Percentiles rank a stretch among this genome's conserved stretches.
Conservation (phyloP, 371 early-diverging fungal genomes). For the Mucor sp. region DNA sequence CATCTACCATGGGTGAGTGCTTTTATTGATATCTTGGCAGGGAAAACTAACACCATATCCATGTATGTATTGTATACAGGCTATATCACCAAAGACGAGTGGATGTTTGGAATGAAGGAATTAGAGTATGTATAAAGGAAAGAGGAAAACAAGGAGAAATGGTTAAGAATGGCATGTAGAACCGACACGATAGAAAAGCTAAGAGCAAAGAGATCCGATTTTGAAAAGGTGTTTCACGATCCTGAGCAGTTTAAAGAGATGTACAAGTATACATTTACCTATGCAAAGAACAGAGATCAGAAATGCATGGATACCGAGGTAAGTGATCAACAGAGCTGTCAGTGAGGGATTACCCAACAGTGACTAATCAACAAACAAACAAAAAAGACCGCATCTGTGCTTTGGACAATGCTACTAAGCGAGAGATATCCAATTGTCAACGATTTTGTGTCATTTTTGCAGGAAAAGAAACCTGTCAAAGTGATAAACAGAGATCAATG, state of each 20-base stretch:
- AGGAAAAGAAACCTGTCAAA: slow-evolving; percentile 59
- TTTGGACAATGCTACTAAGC: slow-evolving; percentile 59
- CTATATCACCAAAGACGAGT: slow-evolving; percentile 65
- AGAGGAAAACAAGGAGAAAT: neutral
- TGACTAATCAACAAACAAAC: neutral
- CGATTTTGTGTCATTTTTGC: slow-evolving; percentile 58
- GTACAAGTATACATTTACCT: slow-evolving; percentile 70
- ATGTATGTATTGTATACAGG: slow-evolving; percentile 43
- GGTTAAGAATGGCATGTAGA: slow-evolving; percentile 27
- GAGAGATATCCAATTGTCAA: slow-evolving; percentile 47
- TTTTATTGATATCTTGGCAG: no score
- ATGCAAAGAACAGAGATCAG: slow-evolving; percentile 69
- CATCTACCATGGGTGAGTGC: slow-evolving; percentile 55
- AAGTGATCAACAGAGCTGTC: slow-evolving; percentile 1
- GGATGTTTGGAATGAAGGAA: slow-evolving; percentile 65
- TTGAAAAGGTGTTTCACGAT: slow-evolving; percentile 48
- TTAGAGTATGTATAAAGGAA: slow-evolving; percentile 44
- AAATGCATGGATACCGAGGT: slow-evolving; percentile 72
- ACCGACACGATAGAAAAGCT: slow-evolving; percentile 59
- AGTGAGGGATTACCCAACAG: neutral
- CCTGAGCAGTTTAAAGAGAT: slow-evolving; percentile 60
- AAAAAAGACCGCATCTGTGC: slow-evolving; percentile 49
- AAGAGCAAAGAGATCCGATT: slow-evolving; percentile 36
- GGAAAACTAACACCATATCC: no score
- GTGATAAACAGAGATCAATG: slow-evolving; percentile 79